Base-by-base conservation (phyloP, 768 basidiomycete genomes). In the Pulveroboletus sp. region DNA sequence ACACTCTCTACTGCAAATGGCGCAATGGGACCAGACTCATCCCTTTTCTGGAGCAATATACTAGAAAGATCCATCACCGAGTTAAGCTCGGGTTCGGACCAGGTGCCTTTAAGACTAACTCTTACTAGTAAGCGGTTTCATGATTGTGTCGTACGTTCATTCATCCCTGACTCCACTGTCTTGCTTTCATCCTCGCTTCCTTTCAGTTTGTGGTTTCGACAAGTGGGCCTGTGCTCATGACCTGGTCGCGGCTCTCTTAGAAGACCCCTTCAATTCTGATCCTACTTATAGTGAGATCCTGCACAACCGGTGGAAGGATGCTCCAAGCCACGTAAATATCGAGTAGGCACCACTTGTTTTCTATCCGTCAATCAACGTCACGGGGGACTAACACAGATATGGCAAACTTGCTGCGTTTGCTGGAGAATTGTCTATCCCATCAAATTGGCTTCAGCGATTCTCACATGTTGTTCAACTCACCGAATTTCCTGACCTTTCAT, bases 211-310 rank as follows among this genome's bases (percentile, higher is more conserved):
- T 59, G 77, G 80, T 11, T 57, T 77, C 44, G 80, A 83, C 62
- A 66, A 78, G 57, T 75, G 71, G 63, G 75, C 83, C 17, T 73
- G 72, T 33, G 72, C 80, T 7, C 69, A 70, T 33, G 80, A 84
- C 28, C 67, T 91, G 5, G 78, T 90, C 17, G 81, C 81, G 5
- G 85, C 86, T 7, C 72, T 91, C 32, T 70, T 91, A 14, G 78
- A 83, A 39, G 82, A 89, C 47, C 87, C 87, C 12, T 77, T 91
- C 55, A 71, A 74, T 3, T 78, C 80, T n/a, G 76, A 80, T 54
- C 51, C 70, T 24, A 58, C 64, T 5, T 72, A 76, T 50, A 74
- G 71, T 43, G 66, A 71, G 30, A 58, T 60, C 8, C 58, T 86
- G 21, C 73, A 71, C 46, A 60, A 71, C 36, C 73, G 86, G 30